Base-by-base conservation (phyloP, 495 filamentous ascomycete species). In the Bacidia rubella region DNA sequence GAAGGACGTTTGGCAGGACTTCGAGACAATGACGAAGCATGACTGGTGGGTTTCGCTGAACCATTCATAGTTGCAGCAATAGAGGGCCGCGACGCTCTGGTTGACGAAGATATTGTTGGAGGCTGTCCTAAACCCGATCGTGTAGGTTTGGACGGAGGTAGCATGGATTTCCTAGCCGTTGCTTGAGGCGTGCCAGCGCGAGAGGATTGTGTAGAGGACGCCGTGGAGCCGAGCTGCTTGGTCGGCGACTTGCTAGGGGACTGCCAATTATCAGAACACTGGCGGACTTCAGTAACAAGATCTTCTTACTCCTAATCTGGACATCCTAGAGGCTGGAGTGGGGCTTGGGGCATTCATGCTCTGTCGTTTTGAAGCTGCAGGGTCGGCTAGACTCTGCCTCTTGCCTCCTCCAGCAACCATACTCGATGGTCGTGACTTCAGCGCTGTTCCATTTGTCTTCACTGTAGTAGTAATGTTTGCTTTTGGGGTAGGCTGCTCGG, bases 211-310 rank as follows among this genome's bases (percentile, higher is more conserved):
- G 73, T 70, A 26, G 81, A 81, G 15, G 80, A 68, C 2, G 72
- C 60, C 1, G 76, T 71, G 27, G 76, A 75, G 9, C 57, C 69
- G 10, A 86, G 65, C 55, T 86, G 84, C 62, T 93, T 90, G 10
- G 85, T 87, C 7, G 87, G 86, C 3, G 83, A 87, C 60, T 86
- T 87, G 0, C 77, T 81, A 3, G 87, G 86, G 25, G 85, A 86
- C 83, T 87, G 57, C 32, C 35, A 52, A 35, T 51, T 49, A 26
- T 53, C 38, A 54, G 11, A 43, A 38, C 23, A 50, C 3, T 49
- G 27, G 57, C 50, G 42, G 53, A 51, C 21, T 45, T 40, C 7
- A 55, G 15, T 35, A 15, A 35, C 7, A 5, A 35, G 29, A 35
- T 35, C 15, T 21, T 68, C 77, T 58, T 70, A 85, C 83, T 64